Percentiles rank a stretch among this genome's conserved stretches.
phyloP scores from a whole-genome alignment of 257 asterid species.

The Oldenlandia corymbosa region DNA sequence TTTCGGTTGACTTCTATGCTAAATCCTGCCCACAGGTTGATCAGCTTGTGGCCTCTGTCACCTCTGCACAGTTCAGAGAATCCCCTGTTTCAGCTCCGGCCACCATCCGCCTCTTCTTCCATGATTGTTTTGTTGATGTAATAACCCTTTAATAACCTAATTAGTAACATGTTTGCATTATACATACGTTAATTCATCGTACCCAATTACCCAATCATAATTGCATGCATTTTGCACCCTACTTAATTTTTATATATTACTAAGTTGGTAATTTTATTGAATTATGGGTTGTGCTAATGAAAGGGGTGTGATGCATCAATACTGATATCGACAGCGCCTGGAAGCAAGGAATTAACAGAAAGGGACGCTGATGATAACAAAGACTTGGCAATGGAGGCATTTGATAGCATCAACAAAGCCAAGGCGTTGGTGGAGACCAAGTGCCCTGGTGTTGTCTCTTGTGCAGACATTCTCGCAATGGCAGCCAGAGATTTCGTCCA shows the following conservation, averaged over 20 bases:
- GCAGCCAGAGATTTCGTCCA: slow-evolving; percentile 93
- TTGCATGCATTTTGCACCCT: background rate
- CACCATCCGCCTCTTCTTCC: slow-evolving; percentile 96
- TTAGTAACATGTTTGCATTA: background rate
- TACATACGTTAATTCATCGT: no score
- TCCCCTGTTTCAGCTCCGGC: slow-evolving; percentile 83
- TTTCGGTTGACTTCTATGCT: slow-evolving; percentile 55
- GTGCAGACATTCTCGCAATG: slow-evolving; percentile 90
- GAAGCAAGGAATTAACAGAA: slow-evolving; percentile 66
- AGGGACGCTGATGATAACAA: slow-evolving; percentile 78
- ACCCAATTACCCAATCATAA: no score
- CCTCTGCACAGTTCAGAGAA: slow-evolving; percentile 63
- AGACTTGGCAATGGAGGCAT: slow-evolving; percentile 74
- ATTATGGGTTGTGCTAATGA: background rate
- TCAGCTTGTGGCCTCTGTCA: slow-evolving; percentile 56
- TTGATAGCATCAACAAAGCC: slow-evolving; percentile 59
- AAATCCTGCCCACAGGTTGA: slow-evolving; percentile 83
- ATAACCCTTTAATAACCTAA: background rate
- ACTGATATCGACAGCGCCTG: slow-evolving; percentile 49
- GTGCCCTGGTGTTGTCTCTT: slow-evolving; percentile 88
- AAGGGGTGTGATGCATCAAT: slow-evolving; percentile 95
- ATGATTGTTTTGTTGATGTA: slow-evolving; percentile 86
- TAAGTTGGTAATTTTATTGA: background rate
- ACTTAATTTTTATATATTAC: no score
- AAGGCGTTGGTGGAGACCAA: slow-evolving; percentile 72